phyloP scores from a whole-genome alignment of 2,329 filamentous ascomycete genomes.

The Colletotrichum spinosum region DNA sequence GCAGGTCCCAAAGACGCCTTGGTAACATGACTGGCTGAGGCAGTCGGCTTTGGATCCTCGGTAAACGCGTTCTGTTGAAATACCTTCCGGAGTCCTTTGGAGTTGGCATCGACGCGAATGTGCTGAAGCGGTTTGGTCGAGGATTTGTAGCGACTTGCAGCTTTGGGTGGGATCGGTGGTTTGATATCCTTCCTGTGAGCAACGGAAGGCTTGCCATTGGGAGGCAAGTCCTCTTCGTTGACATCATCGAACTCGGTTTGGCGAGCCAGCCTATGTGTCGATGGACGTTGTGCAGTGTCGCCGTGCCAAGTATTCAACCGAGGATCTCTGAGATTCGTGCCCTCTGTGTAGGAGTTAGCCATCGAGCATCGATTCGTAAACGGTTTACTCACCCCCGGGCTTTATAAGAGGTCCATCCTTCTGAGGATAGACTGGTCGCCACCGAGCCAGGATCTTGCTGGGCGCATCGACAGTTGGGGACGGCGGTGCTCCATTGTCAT shows the following conservation, averaged over 20 bases:
- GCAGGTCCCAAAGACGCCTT: background rate
- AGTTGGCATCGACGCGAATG: background rate
- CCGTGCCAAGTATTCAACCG: slow-evolving; percentile 32
- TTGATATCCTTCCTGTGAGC: background rate
- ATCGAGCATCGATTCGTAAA: background rate
- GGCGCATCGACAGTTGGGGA: slow-evolving; percentile 30
- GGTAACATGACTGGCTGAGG: too few species aligned
- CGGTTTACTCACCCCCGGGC: slow-evolving; percentile 13
- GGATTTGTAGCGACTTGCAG: slow-evolving; percentile 17
- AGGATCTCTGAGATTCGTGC: slow-evolving; percentile 14
- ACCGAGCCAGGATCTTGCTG: slow-evolving; percentile 26
- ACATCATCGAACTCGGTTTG: background rate
- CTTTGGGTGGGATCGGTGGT: slow-evolving; percentile 21
- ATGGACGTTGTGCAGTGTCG: slow-evolving; percentile 27
- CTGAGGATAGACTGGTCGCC: slow-evolving; percentile 31
- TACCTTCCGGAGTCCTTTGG: slow-evolving; percentile 9
- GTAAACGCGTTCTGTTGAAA: background rate
- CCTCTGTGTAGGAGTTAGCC: slow-evolving; percentile 1
- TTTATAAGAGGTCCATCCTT: slow-evolving; percentile 1
- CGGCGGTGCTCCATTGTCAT: slow-evolving; percentile 1
- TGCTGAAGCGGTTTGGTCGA: background rate
- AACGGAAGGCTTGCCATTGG: background rate
- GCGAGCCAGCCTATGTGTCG: slow-evolving; percentile 9
- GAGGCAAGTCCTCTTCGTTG: slow-evolving; percentile 3
- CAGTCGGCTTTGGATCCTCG: background rate